Conservation (phyloP, 345 rosid genomes). For the Garcia nutans region DNA sequence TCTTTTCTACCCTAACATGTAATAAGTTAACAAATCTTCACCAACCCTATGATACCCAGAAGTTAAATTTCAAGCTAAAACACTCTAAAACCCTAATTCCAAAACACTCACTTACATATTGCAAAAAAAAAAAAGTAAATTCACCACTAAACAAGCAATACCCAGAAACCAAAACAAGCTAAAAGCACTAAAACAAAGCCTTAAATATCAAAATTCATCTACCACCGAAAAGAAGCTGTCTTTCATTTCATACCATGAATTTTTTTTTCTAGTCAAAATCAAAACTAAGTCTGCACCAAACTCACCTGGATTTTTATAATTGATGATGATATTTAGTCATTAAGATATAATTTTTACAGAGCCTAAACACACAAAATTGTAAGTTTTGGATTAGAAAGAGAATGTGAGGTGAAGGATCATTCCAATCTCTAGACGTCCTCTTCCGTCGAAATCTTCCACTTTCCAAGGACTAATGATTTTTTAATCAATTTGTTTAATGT, state of each 20-base stretch:
- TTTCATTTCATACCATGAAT: neutral
- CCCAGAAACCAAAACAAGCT: conserved; percentile 21
- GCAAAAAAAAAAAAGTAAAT: neutral
- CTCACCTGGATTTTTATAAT: conserved; percentile 31
- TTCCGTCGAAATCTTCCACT: conserved; percentile 44
- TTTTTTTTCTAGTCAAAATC: conserved; percentile 6
- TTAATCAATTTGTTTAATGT: conserved; percentile 18
- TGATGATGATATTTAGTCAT: conserved; percentile 17
- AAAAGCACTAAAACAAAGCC: neutral
- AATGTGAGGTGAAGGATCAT: conserved; percentile 18
- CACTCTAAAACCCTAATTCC: conserved; percentile 18
- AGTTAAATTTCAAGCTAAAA: conserved; percentile 13
- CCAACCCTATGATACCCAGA: neutral
- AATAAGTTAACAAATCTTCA: neutral
- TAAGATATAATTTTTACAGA: neutral
- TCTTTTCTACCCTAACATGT: neutral
- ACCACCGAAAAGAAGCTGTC: neutral
- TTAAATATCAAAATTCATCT: conserved; percentile 14
- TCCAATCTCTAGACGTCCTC: conserved; percentile 43
- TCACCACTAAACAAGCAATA: conserved; percentile 15
- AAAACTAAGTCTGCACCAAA: conserved; percentile 12
- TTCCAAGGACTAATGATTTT: conserved; percentile 41
- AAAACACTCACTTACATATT: neutral
- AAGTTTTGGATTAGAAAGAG: conserved; percentile 16
- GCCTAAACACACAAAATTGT: neutral